Base-by-base conservation (phyloP, 441 rosid species). In the Syzygium syzygioides region DNA sequence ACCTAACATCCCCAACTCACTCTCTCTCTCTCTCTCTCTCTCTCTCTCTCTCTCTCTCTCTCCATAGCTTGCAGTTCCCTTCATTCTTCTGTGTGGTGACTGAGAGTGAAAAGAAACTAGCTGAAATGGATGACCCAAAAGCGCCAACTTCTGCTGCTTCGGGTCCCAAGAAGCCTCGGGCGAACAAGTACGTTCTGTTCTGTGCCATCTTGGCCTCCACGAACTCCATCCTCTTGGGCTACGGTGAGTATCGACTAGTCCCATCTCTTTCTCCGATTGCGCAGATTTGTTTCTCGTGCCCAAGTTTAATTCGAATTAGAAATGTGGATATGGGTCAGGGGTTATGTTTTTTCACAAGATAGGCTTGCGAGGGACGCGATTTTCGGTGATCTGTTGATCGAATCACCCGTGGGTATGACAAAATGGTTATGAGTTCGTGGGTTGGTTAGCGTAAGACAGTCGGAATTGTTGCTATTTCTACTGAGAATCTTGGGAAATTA, bases 181-280 rank as follows among this genome's bases (percentile, higher is more conserved):
- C 91, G 55, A 94, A 94, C 92, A 93, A 87, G 55, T 92, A 91
- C 37, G 93, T 92, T 23, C 62, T 93, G 37, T 76, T 90, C n/a
- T 94, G 92, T 90, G 90, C 94, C 89, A 89, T 95, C 48, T 87
- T 95, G 64, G 95, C 96, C 89, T 95, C 97, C 55, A 86, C 90
- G 5, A 94, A 92, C 89, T 95, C 97, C 28, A 91, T 93, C 86
- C 91, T 94, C 41, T 86, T 95, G 85, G 97, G 97, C 87, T 95
- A 95, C 55, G 97, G 96, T 93, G 88, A 89, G 93, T 87, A 41
- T 54, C 84, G 14, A 50, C 25, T 7, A 6, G 34, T 53, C 20
- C 83, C n/a, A 41, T n/a, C 59, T 26, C 14, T 9, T 20, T 48
- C 11, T 3, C 15, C 9, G 26, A 13, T 76, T 41, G 83, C 5